Conservation (phyloP, 2,329 filamentous ascomycete genomes). For the Pseudonectria buxi region DNA sequence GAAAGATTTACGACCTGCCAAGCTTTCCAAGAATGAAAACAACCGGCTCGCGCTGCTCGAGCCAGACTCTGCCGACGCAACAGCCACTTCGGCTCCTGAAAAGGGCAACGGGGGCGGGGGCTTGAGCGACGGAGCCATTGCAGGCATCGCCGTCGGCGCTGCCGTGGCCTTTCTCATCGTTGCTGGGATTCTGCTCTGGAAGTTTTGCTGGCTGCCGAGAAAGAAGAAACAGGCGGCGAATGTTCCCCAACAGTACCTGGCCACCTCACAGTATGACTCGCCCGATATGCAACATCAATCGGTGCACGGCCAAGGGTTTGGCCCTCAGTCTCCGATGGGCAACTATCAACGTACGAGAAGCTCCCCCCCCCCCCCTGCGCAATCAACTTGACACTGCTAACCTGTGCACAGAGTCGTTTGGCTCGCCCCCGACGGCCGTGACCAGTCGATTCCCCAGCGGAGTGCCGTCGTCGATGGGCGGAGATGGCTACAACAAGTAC, state of each 20-base stretch:
- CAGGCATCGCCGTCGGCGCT: conserved; percentile 16
- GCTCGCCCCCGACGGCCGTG: conserved; percentile 8
- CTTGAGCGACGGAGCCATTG: conserved; percentile 14
- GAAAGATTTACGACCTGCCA: conserved; percentile 8
- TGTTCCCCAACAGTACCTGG: conserved; percentile 1
- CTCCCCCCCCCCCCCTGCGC: not conserved
- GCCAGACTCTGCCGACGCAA: conserved; percentile 3
- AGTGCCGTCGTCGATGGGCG: conserved; percentile 9
- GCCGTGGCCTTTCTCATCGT: conserved; percentile 8
- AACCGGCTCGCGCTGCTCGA: conserved; percentile 12
- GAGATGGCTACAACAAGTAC: conserved; percentile 9
- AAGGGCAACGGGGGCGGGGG: conserved; percentile 2
- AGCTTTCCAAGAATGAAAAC: conserved; percentile 6
- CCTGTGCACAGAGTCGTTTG: conserved; percentile 9
- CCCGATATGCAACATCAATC: too few relatives aligned
- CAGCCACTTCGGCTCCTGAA: conserved; percentile 1
- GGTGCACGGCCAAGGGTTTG: not conserved
- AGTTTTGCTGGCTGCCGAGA: conserved; percentile 15
- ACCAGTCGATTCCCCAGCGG: conserved; percentile 11
- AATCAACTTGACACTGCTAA: conserved; percentile 3
- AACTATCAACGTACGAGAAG: conserved; percentile 15
- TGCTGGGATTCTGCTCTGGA: conserved; percentile 12
- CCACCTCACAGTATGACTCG: too few relatives aligned
- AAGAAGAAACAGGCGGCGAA: conserved; percentile 10
- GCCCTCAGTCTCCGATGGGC: conserved; percentile 11